These are phyloP conservation scores for Yarrowia sp. DNA, from an alignment of 805 yeast species.

Conservation along the genomic window DNA sequence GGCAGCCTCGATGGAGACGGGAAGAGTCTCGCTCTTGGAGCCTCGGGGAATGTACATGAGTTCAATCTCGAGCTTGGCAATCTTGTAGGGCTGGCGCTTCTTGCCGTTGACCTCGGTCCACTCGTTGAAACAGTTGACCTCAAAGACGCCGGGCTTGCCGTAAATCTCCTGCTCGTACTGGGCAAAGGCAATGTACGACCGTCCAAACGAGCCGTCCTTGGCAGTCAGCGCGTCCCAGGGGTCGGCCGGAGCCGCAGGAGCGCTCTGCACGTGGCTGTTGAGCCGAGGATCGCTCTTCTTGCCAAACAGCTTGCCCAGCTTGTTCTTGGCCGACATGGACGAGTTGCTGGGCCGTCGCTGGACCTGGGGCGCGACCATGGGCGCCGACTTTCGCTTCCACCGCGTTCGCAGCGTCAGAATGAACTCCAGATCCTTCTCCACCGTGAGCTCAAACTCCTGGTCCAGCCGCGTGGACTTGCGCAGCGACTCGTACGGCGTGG, in stretches of 20 bases:
- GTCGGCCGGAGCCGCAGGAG: slow-evolving; percentile 9
- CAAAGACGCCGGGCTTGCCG: slow-evolving; percentile 61
- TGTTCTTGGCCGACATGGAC: slow-evolving; percentile 25
- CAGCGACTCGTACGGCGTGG: slow-evolving; percentile 59
- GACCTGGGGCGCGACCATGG: slow-evolving; percentile 3
- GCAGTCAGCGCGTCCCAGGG: slow-evolving; percentile 29
- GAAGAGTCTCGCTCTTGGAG: slow-evolving; percentile 52
- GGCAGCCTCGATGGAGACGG: slow-evolving; percentile 62
- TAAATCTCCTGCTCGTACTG: slow-evolving; percentile 64
- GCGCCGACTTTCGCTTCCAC: slow-evolving; percentile 12
- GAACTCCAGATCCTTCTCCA: slow-evolving; percentile 66
- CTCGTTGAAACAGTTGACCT: slow-evolving; percentile 57
- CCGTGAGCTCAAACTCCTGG: slow-evolving; percentile 81
- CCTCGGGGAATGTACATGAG: slow-evolving; percentile 68
- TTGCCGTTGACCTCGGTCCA: slow-evolving; percentile 40
- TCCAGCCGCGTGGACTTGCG: slow-evolving; percentile 52
- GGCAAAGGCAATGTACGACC: slow-evolving; percentile 63
- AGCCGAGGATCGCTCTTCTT: slow-evolving; percentile 34
- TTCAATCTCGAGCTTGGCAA: slow-evolving; percentile 63
- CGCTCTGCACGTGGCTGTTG: not conserved
- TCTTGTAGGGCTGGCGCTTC: slow-evolving; percentile 47
- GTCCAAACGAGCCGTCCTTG: slow-evolving; percentile 39
- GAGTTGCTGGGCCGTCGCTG: slow-evolving; percentile 27
- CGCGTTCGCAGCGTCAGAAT: slow-evolving; percentile 63
- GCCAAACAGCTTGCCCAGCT: slow-evolving; percentile 39